A percentile compares a stretch with the other conserved stretches of the same genome.
phyloP scores from a whole-genome alignment of 2,329 filamentous ascomycete species.

The Beauveria sp. region DNA sequence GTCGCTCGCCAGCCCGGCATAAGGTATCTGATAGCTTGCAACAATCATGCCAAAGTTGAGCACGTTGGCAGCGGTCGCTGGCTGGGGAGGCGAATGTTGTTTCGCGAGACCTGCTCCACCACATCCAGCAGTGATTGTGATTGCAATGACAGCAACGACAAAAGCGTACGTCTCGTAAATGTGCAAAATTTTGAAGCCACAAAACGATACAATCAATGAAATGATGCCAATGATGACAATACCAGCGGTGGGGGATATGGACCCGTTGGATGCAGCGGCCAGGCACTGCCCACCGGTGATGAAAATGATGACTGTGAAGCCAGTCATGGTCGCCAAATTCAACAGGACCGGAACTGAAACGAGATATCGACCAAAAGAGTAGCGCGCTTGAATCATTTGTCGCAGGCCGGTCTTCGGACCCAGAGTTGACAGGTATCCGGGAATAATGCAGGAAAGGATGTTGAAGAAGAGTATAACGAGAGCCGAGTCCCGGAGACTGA shows the following conservation, averaged over 20 bases:
- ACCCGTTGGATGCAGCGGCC: slow-evolving; percentile 41
- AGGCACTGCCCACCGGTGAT: slow-evolving; percentile 54
- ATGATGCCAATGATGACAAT: slow-evolving; percentile 54
- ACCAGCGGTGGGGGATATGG: slow-evolving; percentile 44
- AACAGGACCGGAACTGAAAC: slow-evolving; percentile 53
- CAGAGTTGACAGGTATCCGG: slow-evolving; percentile 49
- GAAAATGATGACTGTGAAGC: slow-evolving; percentile 55
- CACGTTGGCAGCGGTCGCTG: slow-evolving; percentile 37
- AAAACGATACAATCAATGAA: slow-evolving; percentile 53
- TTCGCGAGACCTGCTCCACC: slow-evolving; percentile 41
- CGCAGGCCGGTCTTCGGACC: slow-evolving; percentile 57
- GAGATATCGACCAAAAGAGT: slow-evolving; percentile 52
- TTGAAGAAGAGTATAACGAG: slow-evolving; percentile 58
- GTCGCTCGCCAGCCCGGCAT: slow-evolving; percentile 50
- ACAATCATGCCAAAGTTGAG: slow-evolving; percentile 54
- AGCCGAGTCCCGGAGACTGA: slow-evolving; percentile 47
- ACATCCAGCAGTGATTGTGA: slow-evolving; percentile 46
- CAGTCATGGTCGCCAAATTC: slow-evolving; percentile 54
- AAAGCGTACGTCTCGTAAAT: slow-evolving; percentile 51
- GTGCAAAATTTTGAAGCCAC: slow-evolving; percentile 50
- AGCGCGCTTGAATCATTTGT: slow-evolving; percentile 58
- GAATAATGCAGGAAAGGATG: slow-evolving; percentile 43
- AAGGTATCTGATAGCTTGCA: slow-evolving; percentile 57
- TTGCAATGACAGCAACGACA: slow-evolving; percentile 46
- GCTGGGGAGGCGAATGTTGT: slow-evolving; percentile 33